These are phyloP conservation scores for Dipteronia sinensis DNA, from an alignment of 345 rosid species.

Conservation along the genomic window DNA sequence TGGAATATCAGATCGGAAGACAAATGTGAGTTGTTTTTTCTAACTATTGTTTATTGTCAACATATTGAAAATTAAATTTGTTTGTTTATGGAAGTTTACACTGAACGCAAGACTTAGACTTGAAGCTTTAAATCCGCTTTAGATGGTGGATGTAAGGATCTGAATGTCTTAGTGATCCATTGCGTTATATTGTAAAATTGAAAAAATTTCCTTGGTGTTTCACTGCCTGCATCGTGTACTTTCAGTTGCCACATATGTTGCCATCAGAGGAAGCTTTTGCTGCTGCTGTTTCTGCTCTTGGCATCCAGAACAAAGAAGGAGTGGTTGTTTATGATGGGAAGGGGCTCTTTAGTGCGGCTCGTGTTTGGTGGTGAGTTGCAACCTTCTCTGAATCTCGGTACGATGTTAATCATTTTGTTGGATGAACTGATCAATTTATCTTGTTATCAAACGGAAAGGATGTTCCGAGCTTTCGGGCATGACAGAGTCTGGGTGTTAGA, in stretches of 20 bases:
- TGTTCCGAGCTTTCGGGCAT: conserved; percentile 96
- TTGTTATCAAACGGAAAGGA: conserved; percentile 50
- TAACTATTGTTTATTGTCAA: conserved; percentile 6
- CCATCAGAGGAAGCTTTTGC: conserved; percentile 98
- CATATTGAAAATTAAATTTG: not conserved
- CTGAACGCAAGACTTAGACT: not conserved
- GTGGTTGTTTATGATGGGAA: conserved; percentile 97
- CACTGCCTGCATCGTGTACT: not conserved
- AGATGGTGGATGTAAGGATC: not conserved
- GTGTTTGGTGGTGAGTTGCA: conserved; percentile 94
- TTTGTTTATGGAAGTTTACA: not conserved
- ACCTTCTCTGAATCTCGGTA: conserved; percentile 7
- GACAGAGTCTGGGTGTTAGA: conserved; percentile 89
- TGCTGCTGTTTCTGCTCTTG: conserved; percentile 95
- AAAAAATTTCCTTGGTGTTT: not conserved
- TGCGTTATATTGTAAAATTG: not conserved
- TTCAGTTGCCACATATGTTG: conserved; percentile 84
- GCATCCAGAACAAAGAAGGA: conserved; percentile 83
- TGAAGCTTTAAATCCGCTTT: not conserved
- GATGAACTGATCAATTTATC: conserved; percentile 17
- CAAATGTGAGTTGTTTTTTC: conserved; percentile 55
- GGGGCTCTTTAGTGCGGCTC: conserved; percentile 98
- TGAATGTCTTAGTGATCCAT: not conserved
- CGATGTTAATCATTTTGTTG: not conserved
- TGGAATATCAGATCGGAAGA: conserved; percentile 79